Percentiles rank a stretch among this genome's conserved stretches.
phyloP scores from a whole-genome alignment of 192 early-diverging fungal species.

The Umbelopsis vinacea region DNA sequence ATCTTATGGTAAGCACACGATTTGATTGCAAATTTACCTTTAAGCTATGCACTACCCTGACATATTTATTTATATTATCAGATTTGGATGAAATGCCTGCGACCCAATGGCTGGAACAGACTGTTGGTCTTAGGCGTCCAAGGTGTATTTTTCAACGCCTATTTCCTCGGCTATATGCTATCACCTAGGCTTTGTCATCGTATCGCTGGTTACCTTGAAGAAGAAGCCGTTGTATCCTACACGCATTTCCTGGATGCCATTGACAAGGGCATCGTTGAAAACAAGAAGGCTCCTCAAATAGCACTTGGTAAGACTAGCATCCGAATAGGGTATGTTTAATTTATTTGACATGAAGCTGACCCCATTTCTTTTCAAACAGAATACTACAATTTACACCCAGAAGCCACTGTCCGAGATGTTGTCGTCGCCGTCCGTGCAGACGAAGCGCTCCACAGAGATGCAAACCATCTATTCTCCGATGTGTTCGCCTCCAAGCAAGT shows the following conservation, averaged over 20 bases:
- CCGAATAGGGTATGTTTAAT: not conserved
- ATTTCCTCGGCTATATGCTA: conserved; percentile 84
- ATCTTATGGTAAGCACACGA: conserved; percentile 21
- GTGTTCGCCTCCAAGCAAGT: conserved; percentile 5
- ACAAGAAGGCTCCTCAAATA: conserved; percentile 79
- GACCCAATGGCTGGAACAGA: conserved; percentile 67
- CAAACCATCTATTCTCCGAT: conserved; percentile 87
- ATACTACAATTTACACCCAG: conserved; percentile 77
- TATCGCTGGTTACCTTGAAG: conserved; percentile 90
- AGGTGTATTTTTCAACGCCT: conserved; percentile 90
- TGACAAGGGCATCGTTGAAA: conserved; percentile 72
- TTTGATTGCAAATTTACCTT: conserved; percentile 24
- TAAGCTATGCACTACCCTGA: conserved; percentile 53
- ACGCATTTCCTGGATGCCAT: conserved; percentile 78
- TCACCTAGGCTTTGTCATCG: conserved; percentile 84
- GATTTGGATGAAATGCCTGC: conserved; percentile 78
- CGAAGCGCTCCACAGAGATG: conserved; percentile 87
- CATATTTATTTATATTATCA: conserved; percentile 24
- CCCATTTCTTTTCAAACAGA: conserved; percentile 47
- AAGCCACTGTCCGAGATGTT: conserved; percentile 82
- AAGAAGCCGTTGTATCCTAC: conserved; percentile 92
- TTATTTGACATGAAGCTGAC: conserved; percentile 31
- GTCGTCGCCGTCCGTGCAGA: conserved; percentile 89
- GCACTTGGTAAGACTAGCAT: conserved; percentile 50
- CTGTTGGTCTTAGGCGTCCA: conserved; percentile 76